Base-by-base conservation (phyloP, 1,139 yeast genomes). In the Kurtzmaniella quercitrusa region DNA sequence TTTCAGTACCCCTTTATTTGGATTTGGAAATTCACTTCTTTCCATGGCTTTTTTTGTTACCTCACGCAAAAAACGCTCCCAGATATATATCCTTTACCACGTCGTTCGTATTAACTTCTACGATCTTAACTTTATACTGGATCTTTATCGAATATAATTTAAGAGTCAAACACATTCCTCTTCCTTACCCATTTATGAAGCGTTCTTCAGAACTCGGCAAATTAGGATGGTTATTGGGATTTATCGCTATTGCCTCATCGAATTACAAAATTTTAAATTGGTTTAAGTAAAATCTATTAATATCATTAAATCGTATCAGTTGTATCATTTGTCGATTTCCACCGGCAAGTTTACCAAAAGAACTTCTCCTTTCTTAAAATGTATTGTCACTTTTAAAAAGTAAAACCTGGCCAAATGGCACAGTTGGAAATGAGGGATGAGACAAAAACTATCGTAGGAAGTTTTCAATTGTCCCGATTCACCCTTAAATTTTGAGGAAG, bases 391-490 rank as follows among this genome's bases (percentile, higher is more conserved):
- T 38, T 48, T 45, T 12, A 58, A 32, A 38, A 54, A 58, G 49
- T 60, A 60, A 46, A 54, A 51, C 2, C 65, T 47, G 15, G 53
- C 51, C 45, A 57, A 39, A 38, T 54, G 47, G 42, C 65, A 60
- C 32, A 52, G 53, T 40, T 60, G 63, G 44, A 59, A 60, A 20
- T 52, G 49, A 6, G 65, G 64, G 19, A 59, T 60, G 23, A 60
- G 45, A 30, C 56, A 51, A 35, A 51, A 46, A 22, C 45, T 41
- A 41, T 54, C 55, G 18, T 49, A 52, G 6, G 54, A 21, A 9
- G 18, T 14, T 3, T 26, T 39, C 9, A 14, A 16, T 19, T 28
- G 19, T 3, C 37, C 26, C 12, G 12, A 12, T 19, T 34, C 37
- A 4, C 35, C 38, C 30, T 40, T 40, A 22, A 40, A 40, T 33